Conservation (phyloP, 1,284 basidiomycete species). For the Marasmius tenuissimus region DNA sequence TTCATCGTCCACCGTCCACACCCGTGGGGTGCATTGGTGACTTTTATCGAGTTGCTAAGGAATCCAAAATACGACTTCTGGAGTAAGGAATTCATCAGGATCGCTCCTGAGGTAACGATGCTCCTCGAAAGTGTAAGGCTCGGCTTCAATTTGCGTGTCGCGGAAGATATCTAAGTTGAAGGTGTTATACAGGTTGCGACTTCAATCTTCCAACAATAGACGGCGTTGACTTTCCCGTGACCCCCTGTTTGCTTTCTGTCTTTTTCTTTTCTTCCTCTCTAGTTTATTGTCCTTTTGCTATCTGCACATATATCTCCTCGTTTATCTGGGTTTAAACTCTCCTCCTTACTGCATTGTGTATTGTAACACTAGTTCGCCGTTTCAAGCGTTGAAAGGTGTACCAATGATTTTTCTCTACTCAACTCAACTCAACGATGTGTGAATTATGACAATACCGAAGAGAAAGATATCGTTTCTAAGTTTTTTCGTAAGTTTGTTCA, state of each 20-base stretch:
- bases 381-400: constrained; percentile 51
- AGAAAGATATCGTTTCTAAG: no score
- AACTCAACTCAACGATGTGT: neutral
- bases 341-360: constrained; percentile 57
- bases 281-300: constrained; percentile 41
- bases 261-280: constrained; percentile 16
- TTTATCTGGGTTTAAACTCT: constrained; percentile 43
- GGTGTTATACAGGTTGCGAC: constrained; percentile 54
- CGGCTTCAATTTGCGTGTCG: constrained; percentile 2
- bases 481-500: no score
- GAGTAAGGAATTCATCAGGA: constrained; percentile 79
- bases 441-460: no score
- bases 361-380: constrained; percentile 66
- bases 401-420: neutral
- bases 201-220: constrained; percentile 75
- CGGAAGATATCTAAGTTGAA: constrained; percentile 5
- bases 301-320: constrained; percentile 55
- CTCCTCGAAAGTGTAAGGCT: constrained; percentile 75
- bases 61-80: constrained; percentile 87
- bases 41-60: constrained; percentile 89
- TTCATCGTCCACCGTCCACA: constrained; percentile 94
- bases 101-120: constrained; percentile 79
- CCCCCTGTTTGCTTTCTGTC: constrained; percentile 40
- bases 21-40: constrained; percentile 94
- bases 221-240: constrained; percentile 46